A percentile compares a stretch with the other conserved stretches of the same genome.
Conservation (phyloP, 208 protist species). For the Strigomonas galati region DNA sequence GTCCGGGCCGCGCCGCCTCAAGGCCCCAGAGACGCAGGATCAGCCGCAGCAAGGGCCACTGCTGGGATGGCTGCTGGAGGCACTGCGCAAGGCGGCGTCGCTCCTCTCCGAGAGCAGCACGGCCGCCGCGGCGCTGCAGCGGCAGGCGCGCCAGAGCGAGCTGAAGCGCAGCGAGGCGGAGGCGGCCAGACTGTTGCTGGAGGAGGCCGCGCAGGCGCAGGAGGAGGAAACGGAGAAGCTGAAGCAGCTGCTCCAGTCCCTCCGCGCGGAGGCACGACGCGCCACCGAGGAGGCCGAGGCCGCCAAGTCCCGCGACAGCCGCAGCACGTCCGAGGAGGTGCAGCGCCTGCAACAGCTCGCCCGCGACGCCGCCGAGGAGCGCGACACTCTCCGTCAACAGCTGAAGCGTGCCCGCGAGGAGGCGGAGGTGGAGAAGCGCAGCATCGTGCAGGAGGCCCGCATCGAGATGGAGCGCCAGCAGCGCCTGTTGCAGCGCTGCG, state of each 20-base stretch:
- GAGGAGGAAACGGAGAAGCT: slow-evolving; percentile 8
- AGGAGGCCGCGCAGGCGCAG: not conserved
- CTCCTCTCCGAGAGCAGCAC: slow-evolving; percentile 9
- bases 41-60: not conserved
- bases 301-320: slow-evolving; percentile 25
- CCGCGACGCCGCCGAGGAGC: slow-evolving; percentile 42
- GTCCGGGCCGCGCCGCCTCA: not conserved
- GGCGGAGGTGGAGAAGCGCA: slow-evolving; percentile 23
- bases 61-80: slow-evolving; percentile 12
- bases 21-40: not conserved
- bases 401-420: slow-evolving; percentile 15
- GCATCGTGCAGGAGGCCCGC: slow-evolving; percentile 27
- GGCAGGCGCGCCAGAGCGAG: not conserved
- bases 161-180: not conserved
- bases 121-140: not conserved
- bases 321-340: slow-evolving; percentile 58
- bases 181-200: not conserved
- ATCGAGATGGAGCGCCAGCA: slow-evolving; percentile 38
- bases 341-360: slow-evolving; percentile 48
- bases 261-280: slow-evolving; percentile 9
- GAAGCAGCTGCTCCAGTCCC: slow-evolving; percentile 3
- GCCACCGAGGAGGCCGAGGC: not conserved
- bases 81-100: slow-evolving; percentile 6
- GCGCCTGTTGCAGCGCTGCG: slow-evolving; percentile 22
- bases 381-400: slow-evolving; percentile 23